A percentile compares a stretch with the other conserved stretches of the same genome.
Conservation (phyloP, 176 grass and related monocot species). For the Juncus inflexus region DNA sequence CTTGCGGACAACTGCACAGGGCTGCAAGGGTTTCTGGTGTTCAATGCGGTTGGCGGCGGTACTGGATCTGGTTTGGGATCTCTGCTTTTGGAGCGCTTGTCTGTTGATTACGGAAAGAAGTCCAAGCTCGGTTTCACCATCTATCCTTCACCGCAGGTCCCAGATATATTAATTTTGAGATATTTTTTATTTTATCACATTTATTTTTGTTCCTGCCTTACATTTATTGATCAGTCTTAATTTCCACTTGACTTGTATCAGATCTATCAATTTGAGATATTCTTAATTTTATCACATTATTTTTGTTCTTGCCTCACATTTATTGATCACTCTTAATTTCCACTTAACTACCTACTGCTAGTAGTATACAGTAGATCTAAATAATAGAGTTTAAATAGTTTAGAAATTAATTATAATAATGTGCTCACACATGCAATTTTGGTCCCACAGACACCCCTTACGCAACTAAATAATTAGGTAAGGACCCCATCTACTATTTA, state of each 20-base stretch:
- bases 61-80: conserved; percentile 94
- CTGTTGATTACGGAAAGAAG: conserved; percentile 96
- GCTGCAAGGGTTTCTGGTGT: conserved; percentile 92
- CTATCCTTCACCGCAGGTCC: conserved; percentile 91
- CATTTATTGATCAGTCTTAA: not conserved
- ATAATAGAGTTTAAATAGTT: too few species aligned
- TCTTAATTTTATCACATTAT: not conserved
- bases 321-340: not conserved
- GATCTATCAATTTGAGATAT: not conserved
- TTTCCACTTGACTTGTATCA: not conserved
- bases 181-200: not conserved
- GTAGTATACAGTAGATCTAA: too few species aligned
- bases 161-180: not conserved
- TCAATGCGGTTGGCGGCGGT: conserved; percentile 90
- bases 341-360: too few species aligned
- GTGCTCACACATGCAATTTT: too few species aligned
- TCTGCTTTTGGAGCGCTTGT: conserved; percentile 81
- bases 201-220: not conserved
- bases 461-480: too few species aligned
- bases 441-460: too few species aligned
- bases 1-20: conserved; percentile 95
- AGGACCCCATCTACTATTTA: too few species aligned
- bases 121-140: conserved; percentile 99
- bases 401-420: too few species aligned
- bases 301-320: not conserved